Percentiles rank a stretch among this genome's conserved stretches.
Conservation (phyloP, 768 basidiomycete species). For the Amanita rubescens region DNA sequence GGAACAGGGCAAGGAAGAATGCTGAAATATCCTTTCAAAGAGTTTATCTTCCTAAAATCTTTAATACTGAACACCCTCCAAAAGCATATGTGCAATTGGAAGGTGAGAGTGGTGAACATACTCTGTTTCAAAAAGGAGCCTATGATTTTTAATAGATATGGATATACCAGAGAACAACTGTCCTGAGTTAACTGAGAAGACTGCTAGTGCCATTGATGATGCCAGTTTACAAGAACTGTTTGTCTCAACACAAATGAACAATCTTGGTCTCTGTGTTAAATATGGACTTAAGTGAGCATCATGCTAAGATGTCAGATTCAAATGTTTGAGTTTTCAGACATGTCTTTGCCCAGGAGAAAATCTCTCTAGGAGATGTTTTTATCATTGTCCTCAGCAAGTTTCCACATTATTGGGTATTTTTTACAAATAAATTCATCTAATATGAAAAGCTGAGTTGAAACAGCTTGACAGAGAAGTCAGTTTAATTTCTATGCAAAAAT, state of each 20-base stretch:
- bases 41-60: slow-evolving; percentile 11
- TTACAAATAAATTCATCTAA: too few relatives aligned
- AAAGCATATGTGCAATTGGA: slow-evolving; percentile 12
- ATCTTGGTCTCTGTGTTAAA: slow-evolving; percentile 13
- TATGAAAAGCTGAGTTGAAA: too few relatives aligned
- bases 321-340: too few relatives aligned
- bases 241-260: slow-evolving; percentile 14
- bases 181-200: slow-evolving; percentile 11
- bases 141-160: slow-evolving; percentile 13
- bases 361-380: too few relatives aligned
- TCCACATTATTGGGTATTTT: too few relatives aligned
- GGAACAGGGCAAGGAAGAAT: slow-evolving; percentile 6
- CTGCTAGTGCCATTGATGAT: slow-evolving; percentile 9
- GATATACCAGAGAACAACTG: slow-evolving; percentile 11
- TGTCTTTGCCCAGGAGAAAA: too few relatives aligned
- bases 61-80: slow-evolving; percentile 12
- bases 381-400: too few relatives aligned
- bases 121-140: background rate
- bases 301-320: background rate
- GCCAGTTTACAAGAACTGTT: slow-evolving; percentile 13
- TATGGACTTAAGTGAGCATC: slow-evolving; percentile 1
- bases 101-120: slow-evolving; percentile 5
- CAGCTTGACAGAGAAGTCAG: too few relatives aligned
- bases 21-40: slow-evolving; percentile 12
- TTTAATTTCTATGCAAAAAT: background rate